These are phyloP conservation scores for Elsinoe perseae DNA, from an alignment of 2,329 filamentous ascomycete species.

Conservation along the genomic window DNA sequence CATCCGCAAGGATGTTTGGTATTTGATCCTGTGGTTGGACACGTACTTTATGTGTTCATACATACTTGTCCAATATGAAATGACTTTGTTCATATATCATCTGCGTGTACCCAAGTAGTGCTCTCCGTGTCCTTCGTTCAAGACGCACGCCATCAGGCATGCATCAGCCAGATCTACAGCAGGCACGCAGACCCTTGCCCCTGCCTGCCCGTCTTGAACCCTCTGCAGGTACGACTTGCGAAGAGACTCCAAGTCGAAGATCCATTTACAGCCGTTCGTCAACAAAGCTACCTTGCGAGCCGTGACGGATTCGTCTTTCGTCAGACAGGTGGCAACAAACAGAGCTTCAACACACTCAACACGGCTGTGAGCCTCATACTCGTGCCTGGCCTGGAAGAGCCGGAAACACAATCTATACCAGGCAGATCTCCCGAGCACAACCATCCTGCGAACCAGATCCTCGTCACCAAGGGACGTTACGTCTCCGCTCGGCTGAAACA, in stretches of 20 bases:
- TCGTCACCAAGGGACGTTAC: background rate
- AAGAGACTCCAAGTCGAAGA: background rate
- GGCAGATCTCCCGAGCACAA: background rate
- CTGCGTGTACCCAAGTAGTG: background rate
- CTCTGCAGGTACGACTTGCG: background rate
- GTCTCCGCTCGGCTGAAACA: constrained; percentile 1
- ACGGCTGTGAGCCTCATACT: constrained; percentile 13
- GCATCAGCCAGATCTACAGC: background rate
- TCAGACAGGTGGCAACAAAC: background rate
- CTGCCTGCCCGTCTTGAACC: background rate
- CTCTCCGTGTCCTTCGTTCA: background rate
- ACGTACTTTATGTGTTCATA: background rate
- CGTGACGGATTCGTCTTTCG: background rate
- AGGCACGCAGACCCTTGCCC: background rate
- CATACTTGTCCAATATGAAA: constrained; percentile 1
- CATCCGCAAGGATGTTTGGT: constrained; percentile 11
- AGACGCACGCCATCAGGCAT: background rate
- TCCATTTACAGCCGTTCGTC: background rate
- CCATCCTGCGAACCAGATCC: background rate
- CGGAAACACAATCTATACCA: background rate
- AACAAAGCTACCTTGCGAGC: background rate
- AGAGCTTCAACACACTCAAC: background rate
- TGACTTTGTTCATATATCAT: background rate
- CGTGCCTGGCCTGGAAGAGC: background rate
- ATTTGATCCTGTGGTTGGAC: background rate